A percentile compares a stretch with the other conserved stretches of the same genome.
These are phyloP conservation scores for Bruguiera parviflora DNA, from an alignment of 345 rosid genomes.

Conservation along the genomic window DNA sequence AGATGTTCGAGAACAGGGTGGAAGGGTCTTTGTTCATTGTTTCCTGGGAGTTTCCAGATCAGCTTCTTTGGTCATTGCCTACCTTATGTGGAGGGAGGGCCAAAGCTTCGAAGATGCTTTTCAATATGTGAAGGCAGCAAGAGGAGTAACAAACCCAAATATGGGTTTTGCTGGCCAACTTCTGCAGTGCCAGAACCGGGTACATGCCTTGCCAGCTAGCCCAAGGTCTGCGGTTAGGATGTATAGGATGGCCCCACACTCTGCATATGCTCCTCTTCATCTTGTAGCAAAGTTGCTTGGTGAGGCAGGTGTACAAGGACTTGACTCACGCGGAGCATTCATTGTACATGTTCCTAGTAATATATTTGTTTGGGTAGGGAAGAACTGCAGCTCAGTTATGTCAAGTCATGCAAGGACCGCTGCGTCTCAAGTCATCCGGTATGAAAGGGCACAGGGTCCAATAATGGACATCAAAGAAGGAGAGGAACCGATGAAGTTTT, in stretches of 20 bases:
- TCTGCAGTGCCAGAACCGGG: conserved; percentile 72
- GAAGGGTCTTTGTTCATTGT: conserved; percentile 67
- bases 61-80: conserved; percentile 64
- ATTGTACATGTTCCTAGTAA: conserved; percentile 54
- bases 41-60: conserved; percentile 69
- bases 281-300: conserved; percentile 62
- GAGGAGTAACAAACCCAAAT: conserved; percentile 70
- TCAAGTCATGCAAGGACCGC: conserved; percentile 47
- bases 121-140: conserved; percentile 62
- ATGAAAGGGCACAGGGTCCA: conserved; percentile 60
- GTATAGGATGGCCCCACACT: conserved; percentile 72
- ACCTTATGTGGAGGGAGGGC: conserved; percentile 79
- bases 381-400: conserved; percentile 42
- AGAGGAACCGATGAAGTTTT: conserved; percentile 54
- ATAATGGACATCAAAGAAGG: conserved; percentile 44
- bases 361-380: conserved; percentile 60
- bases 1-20: conserved; percentile 65
- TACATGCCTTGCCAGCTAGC: conserved; percentile 60
- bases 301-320: conserved; percentile 37
- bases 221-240: conserved; percentile 51
- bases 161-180: conserved; percentile 79
- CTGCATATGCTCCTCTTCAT: conserved; percentile 68
- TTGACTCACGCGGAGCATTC: conserved; percentile 70
- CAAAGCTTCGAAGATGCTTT: conserved; percentile 75
- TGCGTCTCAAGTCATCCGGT: conserved; percentile 60